phyloP scores from a whole-genome alignment of 176 grass and related monocot species.

The Chloris gayana region DNA sequence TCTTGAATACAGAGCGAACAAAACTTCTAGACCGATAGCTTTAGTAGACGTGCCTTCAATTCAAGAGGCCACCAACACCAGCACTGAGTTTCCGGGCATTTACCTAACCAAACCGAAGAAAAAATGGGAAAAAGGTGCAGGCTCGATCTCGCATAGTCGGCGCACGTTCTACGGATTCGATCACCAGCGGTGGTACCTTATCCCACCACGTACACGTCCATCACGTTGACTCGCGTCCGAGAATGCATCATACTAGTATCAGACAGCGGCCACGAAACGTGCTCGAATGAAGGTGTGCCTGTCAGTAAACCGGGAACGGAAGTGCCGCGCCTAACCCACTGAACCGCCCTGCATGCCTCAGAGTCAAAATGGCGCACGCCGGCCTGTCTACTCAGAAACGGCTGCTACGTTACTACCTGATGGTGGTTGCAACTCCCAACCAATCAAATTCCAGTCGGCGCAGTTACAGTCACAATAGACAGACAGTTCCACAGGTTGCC shows the following conservation, averaged over 20 bases:
- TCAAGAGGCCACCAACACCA: background rate
- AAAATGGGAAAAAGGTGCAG: background rate
- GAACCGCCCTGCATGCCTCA: background rate
- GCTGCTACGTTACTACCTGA: background rate
- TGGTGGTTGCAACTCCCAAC: background rate
- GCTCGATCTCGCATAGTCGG: background rate
- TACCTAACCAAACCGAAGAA: background rate
- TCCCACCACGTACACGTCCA: background rate
- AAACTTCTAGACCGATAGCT: too few species aligned
- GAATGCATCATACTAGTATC: background rate
- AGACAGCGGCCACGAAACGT: background rate
- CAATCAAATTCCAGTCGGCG: background rate
- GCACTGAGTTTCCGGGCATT: background rate
- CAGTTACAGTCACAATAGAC: background rate
- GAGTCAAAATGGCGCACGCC: background rate
- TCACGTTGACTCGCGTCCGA: background rate
- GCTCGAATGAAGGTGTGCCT: background rate
- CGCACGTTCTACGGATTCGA: background rate
- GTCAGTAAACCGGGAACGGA: slow-evolving; percentile 13
- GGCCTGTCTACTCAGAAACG: background rate
- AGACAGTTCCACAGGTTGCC: background rate
- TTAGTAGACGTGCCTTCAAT: background rate
- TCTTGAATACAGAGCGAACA: background rate
- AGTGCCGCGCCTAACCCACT: slow-evolving; percentile 44
- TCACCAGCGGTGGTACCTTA: background rate